Evolutionary conservation across 2,329 filamentous ascomycete species (phyloP), one percentile per base, ranked within the genome.

Genomic region (Lachnellula suecica): DNA sequence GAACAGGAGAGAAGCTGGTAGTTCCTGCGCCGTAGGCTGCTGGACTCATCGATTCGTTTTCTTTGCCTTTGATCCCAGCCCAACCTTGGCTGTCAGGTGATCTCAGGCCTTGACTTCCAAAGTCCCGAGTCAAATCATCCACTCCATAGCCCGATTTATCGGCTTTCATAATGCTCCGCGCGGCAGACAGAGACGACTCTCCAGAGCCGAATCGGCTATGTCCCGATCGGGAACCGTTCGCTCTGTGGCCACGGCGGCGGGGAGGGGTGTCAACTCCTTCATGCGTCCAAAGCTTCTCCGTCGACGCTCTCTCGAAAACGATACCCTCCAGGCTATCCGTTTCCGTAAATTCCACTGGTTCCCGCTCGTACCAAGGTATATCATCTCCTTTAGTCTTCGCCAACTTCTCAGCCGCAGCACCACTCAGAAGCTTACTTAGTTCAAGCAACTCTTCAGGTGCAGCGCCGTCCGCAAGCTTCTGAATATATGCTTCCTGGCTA

Each of bases 331-430:
- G 17, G 6, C 13, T 22, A 31, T 54, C 52, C 11, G 51, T 25
- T 15, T 44, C 52, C 3, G 24, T 35, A 17, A 51, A 44, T 6
- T 43, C 29, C 6, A 54, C 24, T 5, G 29, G 15, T 0, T 25
- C 38, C 42, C 40, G 47, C 34, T 54, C 42, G 15, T 47, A 51
- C 52, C 52, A 54, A 2, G 38, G 20, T 20, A 54, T 54, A 15
- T 47, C 44, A 3, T 49, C 47, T 2, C 47, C 47, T 8, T 19
- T 47, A 11, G 31, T 15, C 13, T 42, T n/a, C 6, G 19, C 46
- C 17, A 49, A 22, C 34, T 53, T 41, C 8, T 42, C 13, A 17
- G 11, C 8, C 13, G 31, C 45, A 1, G 17, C 40, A 8, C 46
- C 46, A 10, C 13, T 11, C 9, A 4, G 17, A 24, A 51, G 7